Percentiles rank a stretch among this genome's conserved stretches.
Conservation (phyloP, 2,329 filamentous ascomycete genomes). For the Aspergillus sp. region DNA sequence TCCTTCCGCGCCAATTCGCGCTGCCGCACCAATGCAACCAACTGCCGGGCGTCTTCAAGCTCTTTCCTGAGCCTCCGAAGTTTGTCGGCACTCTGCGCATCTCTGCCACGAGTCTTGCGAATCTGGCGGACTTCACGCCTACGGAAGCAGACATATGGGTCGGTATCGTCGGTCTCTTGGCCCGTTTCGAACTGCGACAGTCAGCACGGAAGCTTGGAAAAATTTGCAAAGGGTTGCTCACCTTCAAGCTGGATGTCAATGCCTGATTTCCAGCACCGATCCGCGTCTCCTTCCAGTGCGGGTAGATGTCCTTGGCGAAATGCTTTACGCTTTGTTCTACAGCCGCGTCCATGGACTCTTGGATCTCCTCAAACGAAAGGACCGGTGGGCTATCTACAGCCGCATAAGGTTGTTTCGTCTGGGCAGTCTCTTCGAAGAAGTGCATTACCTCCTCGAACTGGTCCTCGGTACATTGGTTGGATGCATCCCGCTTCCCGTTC, state of each 20-base stretch:
- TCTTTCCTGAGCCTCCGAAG: slow-evolving; percentile 85
- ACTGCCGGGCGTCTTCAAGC: slow-evolving; percentile 76
- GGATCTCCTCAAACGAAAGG: slow-evolving; percentile 65
- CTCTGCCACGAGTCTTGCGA: slow-evolving; percentile 86
- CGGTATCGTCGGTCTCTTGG: slow-evolving; percentile 87
- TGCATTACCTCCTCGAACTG: slow-evolving; percentile 92
- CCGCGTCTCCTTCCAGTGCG: slow-evolving; percentile 76
- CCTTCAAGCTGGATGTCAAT: slow-evolving; percentile 71
- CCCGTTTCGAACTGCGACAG: slow-evolving; percentile 68
- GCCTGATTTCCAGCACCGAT: slow-evolving; percentile 61
- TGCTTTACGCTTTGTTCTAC: slow-evolving; percentile 49
- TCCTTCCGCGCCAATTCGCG: slow-evolving; percentile 76
- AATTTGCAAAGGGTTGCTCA: slow-evolving; percentile 17
- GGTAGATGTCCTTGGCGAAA: slow-evolving; percentile 73
- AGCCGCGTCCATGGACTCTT: slow-evolving; percentile 57
- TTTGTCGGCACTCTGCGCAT: slow-evolving; percentile 91
- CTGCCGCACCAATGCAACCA: slow-evolving; percentile 69
- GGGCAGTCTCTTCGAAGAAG: slow-evolving; percentile 83
- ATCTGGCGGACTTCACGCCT: slow-evolving; percentile 89
- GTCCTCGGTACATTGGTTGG: slow-evolving; percentile 70
- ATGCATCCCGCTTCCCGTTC: slow-evolving; percentile 66
- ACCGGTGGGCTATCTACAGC: slow-evolving; percentile 83
- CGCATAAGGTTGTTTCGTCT: slow-evolving; percentile 78
- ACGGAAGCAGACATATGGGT: slow-evolving; percentile 97
- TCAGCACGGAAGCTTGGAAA: slow-evolving; percentile 9